Conservation (phyloP, 495 filamentous ascomycete genomes). For the Parathielavia hyrcaniae region DNA sequence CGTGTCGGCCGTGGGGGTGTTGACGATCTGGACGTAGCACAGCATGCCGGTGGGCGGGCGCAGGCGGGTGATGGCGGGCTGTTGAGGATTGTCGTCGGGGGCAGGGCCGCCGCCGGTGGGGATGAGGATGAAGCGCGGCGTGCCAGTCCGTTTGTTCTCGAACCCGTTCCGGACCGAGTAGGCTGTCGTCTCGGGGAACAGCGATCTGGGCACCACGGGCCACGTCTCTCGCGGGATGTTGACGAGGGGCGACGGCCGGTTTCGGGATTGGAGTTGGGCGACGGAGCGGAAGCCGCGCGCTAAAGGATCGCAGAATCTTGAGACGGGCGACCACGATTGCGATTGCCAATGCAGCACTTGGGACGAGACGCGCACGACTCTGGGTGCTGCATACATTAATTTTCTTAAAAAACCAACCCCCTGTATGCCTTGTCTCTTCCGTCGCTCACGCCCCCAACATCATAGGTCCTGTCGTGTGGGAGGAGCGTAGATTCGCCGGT, state of each 20-base stretch:
- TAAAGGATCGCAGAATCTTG: background rate
- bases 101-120: background rate
- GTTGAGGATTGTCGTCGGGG: background rate
- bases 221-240: background rate
- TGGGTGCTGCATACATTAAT: slow-evolving; percentile 2
- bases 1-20: slow-evolving; percentile 85
- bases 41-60: slow-evolving; percentile 49
- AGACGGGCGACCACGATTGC: background rate
- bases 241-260: slow-evolving; percentile 4
- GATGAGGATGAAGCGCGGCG: background rate
- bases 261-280: background rate
- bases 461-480: background rate
- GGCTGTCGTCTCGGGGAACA: background rate
- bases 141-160: background rate
- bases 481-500: background rate
- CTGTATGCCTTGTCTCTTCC: background rate
- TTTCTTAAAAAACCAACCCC: no score
- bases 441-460: background rate
- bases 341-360: background rate
- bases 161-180: background rate
- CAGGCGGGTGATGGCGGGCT: slow-evolving; percentile 4
- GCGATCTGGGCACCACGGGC: background rate
- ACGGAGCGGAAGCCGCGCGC: background rate
- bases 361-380: background rate
- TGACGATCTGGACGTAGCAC: slow-evolving; percentile 63